These are phyloP conservation scores for Gloeopeniophorella convolvens DNA, from an alignment of 768 basidiomycete species.

Conservation along the genomic window DNA sequence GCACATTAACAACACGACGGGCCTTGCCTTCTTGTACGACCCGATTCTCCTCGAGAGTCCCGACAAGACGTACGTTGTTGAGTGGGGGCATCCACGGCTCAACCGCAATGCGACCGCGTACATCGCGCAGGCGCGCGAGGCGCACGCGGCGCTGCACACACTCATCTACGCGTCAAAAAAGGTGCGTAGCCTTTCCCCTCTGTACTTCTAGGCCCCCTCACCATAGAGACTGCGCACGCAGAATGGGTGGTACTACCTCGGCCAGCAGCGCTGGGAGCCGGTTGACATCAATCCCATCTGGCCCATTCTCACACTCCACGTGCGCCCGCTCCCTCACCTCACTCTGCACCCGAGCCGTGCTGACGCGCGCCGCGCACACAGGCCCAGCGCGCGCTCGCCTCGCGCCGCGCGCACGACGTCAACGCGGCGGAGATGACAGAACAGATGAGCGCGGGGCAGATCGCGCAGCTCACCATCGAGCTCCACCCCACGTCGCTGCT, in stretches of 20 bases:
- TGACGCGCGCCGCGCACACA: not conserved
- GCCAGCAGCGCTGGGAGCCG: constrained; percentile 12
- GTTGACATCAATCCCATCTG: constrained; percentile 7
- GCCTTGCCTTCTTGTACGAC: constrained; percentile 47
- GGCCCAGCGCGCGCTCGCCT: constrained; percentile 16
- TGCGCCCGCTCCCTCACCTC: not conserved
- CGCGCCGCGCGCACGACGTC: constrained; percentile 29
- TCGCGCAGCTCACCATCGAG: constrained; percentile 36
- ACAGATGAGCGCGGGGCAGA: constrained; percentile 34
- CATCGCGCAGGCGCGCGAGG: constrained; percentile 25
- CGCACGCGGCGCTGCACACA: constrained; percentile 37
- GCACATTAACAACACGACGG: constrained; percentile 33
- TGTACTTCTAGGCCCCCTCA: too few species aligned
- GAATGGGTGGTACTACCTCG: constrained; percentile 19
- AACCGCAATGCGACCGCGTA: constrained; percentile 32
- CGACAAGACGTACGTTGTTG: constrained; percentile 38
- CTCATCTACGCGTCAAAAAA: constrained; percentile 43
- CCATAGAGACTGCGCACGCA: too few species aligned
- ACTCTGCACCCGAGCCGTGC: not conserved
- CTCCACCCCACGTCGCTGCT: constrained; percentile 5
- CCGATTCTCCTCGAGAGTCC: constrained; percentile 49
- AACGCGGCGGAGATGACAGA: constrained; percentile 31
- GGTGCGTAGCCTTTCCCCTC: constrained; percentile 27
- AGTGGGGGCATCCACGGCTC: constrained; percentile 39
- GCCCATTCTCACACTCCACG: constrained; percentile 23